Conservation (phyloP, 2,329 filamentous ascomycete genomes). For the Diaporthe sp. region DNA sequence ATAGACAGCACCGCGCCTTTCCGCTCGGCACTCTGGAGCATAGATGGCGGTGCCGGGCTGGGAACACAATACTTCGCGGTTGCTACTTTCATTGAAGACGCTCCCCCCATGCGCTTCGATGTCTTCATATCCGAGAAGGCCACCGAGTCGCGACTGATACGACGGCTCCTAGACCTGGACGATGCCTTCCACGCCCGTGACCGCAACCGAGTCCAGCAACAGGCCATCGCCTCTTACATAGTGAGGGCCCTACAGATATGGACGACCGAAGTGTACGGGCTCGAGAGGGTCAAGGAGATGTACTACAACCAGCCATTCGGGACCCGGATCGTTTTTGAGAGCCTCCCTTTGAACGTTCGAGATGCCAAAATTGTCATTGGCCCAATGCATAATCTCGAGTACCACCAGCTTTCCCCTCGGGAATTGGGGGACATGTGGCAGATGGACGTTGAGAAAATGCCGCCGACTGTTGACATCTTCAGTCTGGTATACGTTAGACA, state of each 20-base stretch:
- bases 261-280: constrained; percentile 55
- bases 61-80: constrained; percentile 71
- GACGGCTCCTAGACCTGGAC: constrained; percentile 63
- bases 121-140: constrained; percentile 69
- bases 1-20: constrained; percentile 68
- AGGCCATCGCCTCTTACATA: constrained; percentile 68
- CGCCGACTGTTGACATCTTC: constrained; percentile 63
- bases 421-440: constrained; percentile 62
- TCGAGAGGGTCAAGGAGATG: constrained; percentile 49
- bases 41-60: constrained; percentile 70
- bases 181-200: constrained; percentile 70
- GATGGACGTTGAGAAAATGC: constrained; percentile 54
- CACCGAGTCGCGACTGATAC: constrained; percentile 56
- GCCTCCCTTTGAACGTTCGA: constrained; percentile 62
- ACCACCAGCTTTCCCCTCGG: constrained; percentile 61
- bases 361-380: constrained; percentile 62
- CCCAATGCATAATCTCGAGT: constrained; percentile 67
- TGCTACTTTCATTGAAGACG: constrained; percentile 63
- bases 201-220: constrained; percentile 58
- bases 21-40: constrained; percentile 64
- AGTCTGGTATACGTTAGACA: constrained; percentile 66
- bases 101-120: constrained; percentile 69
- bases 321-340: constrained; percentile 68
- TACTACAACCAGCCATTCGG: constrained; percentile 69
- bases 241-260: constrained; percentile 68